phyloP scores from a whole-genome alignment of 2,329 filamentous ascomycete genomes.

The Aspergillus novofumigatus region DNA sequence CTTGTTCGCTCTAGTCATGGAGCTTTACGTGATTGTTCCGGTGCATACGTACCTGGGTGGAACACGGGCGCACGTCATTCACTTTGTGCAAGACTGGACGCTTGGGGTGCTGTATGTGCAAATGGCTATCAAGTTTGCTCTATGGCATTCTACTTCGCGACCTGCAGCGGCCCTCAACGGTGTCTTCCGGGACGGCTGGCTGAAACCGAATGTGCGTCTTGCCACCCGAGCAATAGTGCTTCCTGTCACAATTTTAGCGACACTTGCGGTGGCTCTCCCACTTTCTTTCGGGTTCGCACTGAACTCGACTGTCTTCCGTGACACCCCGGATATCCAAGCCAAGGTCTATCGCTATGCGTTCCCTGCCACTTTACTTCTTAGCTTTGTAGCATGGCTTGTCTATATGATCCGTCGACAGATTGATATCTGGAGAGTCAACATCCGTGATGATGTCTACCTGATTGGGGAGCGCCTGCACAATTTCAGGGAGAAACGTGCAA shows the following conservation, averaged over 20 bases:
- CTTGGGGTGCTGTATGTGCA: slow-evolving; percentile 87
- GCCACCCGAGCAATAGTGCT: slow-evolving; percentile 85
- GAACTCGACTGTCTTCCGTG: slow-evolving; percentile 41
- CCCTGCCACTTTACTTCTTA: slow-evolving; percentile 57
- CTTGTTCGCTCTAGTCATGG: slow-evolving; percentile 72
- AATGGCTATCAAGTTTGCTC: slow-evolving; percentile 65
- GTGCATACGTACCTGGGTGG: slow-evolving; percentile 68
- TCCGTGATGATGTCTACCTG: slow-evolving; percentile 92
- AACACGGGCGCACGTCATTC: slow-evolving; percentile 49
- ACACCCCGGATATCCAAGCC: slow-evolving; percentile 29
- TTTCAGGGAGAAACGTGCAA: slow-evolving; percentile 62
- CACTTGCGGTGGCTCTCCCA: slow-evolving; percentile 61
- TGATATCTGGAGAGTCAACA: slow-evolving; percentile 70
- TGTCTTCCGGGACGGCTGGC: slow-evolving; percentile 69
- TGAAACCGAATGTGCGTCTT: slow-evolving; percentile 71
- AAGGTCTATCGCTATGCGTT: slow-evolving; percentile 67
- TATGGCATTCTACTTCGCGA: slow-evolving; percentile 65
- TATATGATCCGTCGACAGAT: slow-evolving; percentile 51
- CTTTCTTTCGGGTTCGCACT: slow-evolving; percentile 53
- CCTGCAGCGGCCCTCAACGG: slow-evolving; percentile 70
- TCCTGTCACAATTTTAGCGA: slow-evolving; percentile 62
- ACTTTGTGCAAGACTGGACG: slow-evolving; percentile 91
- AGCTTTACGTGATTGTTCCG: slow-evolving; percentile 85
- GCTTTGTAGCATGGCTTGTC: slow-evolving; percentile 46
- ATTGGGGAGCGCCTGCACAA: slow-evolving; percentile 95